Base-by-base conservation (phyloP, 495 filamentous ascomycete genomes). In the Extremus antarcticus region DNA sequence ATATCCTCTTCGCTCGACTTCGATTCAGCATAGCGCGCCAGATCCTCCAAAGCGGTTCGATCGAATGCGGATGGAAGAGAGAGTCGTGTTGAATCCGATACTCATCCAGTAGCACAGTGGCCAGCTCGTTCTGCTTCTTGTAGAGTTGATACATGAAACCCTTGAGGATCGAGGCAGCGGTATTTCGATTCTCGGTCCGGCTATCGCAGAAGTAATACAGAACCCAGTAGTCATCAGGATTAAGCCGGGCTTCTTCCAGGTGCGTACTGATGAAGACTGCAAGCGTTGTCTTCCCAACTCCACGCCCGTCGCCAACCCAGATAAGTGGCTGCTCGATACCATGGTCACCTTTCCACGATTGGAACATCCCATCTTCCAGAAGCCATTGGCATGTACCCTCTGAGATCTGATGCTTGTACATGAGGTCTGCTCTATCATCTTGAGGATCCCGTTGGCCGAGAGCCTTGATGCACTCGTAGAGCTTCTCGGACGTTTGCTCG, bases 371-470 rank as follows among this genome's bases (percentile, higher is more conserved):
- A 21, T 51, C 17, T 13, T 51, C 23, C 1, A 51, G 49, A 15
- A 51, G 17, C 49, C 49, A 51, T 19, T 38, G 25, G 49, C 49
- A 51, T n/a, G 49, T 51, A n/a, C 49, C 25, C 19, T 29, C 25
- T 2, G 49, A 19, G 35, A 35, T 21, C 38, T 51, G n/a, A 10
- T 39, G 25, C 15, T 22, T 51, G 17, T 20, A n/a, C 25, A 15
- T 35, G 15, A 35, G 25, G 15, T 35, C 20, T 9, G 21, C n/a
- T n/a, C 38, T 7, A 29, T 35, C 25, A n/a, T 21, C 49, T 38
- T 19, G 15, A 32, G 49, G 8, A n/a, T 29, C 16, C 9, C 20
- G 35, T 39, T 51, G 49, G 39, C 49, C 23, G 11, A 51, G 25
- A 24, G 10, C 17, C 3, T 16, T 22, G 21, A 51, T 35, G 49